Evolutionary conservation across 2,329 filamentous ascomycete genomes (phyloP).

Genomic region (Diatrype stigma): DNA sequence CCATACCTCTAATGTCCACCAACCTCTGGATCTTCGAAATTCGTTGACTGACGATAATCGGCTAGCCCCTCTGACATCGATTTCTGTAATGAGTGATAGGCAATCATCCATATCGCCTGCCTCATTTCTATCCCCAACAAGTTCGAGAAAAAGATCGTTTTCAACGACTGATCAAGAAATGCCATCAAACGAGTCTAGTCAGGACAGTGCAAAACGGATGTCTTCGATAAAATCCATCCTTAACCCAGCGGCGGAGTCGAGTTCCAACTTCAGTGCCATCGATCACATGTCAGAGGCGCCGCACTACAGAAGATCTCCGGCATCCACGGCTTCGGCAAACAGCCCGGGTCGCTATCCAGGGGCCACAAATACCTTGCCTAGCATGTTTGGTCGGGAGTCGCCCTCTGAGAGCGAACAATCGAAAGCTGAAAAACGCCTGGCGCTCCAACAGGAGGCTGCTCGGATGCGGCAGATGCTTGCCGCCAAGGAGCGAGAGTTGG

Average conservation of each 20-base stretch:
- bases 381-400: slow-evolving; percentile 23
- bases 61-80: slow-evolving; percentile 51
- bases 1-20: slow-evolving; percentile 40
- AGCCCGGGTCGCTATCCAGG: slow-evolving; percentile 38
- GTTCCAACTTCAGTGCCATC: slow-evolving; percentile 16
- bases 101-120: slow-evolving; percentile 58
- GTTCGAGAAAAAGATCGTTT: slow-evolving; percentile 62
- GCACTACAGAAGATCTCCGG: slow-evolving; percentile 7
- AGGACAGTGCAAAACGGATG: slow-evolving; percentile 55
- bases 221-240: slow-evolving; percentile 75
- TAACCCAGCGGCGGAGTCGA: slow-evolving; percentile 46
- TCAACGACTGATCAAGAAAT: slow-evolving; percentile 54
- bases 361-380: slow-evolving; percentile 22
- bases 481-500: slow-evolving; percentile 71
- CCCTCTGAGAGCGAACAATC: slow-evolving; percentile 44
- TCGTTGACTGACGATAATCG: slow-evolving; percentile 54
- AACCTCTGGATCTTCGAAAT: slow-evolving; percentile 35
- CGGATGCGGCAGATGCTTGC: slow-evolving; percentile 68
- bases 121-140: slow-evolving; percentile 49
- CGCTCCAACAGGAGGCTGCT: slow-evolving; percentile 69
- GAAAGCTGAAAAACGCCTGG: slow-evolving; percentile 59
- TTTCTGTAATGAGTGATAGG: slow-evolving; percentile 41
- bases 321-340: slow-evolving; percentile 26
- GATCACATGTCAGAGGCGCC: slow-evolving; percentile 37
- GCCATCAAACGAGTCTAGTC: slow-evolving; percentile 33